Percentiles rank a stretch among this genome's conserved stretches.
These are phyloP conservation scores for Rutstroemia sp. DNA, from an alignment of 2,329 filamentous ascomycete species.

Conservation along the genomic window DNA sequence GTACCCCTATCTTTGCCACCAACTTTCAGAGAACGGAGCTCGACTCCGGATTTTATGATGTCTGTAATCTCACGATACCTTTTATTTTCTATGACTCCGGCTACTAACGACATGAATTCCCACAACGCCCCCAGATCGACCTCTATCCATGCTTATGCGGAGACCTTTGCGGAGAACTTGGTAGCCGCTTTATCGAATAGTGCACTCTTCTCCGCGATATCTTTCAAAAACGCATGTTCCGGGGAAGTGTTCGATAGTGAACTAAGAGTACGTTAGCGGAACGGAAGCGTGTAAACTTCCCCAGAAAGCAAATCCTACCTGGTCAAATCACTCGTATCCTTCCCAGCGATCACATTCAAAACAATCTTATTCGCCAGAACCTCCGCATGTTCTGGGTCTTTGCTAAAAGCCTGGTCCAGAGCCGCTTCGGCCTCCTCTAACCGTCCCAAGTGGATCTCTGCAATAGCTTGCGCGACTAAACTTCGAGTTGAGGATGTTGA, in stretches of 20 bases:
- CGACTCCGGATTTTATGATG: too few species aligned
- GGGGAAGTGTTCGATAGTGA: slow-evolving; percentile 51
- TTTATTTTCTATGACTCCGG: background rate
- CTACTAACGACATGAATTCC: background rate
- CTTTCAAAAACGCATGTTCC: slow-evolving; percentile 62
- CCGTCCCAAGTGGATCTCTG: slow-evolving; percentile 84
- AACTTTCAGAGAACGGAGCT: too few species aligned
- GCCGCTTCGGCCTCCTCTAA: slow-evolving; percentile 84
- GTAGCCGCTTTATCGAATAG: slow-evolving; percentile 78
- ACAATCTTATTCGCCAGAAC: slow-evolving; percentile 80
- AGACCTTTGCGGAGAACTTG: slow-evolving; percentile 81
- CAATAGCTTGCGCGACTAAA: slow-evolving; percentile 81
- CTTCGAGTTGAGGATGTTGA: slow-evolving; percentile 69
- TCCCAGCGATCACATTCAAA: slow-evolving; percentile 68
- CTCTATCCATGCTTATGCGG: slow-evolving; percentile 15
- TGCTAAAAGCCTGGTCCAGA: slow-evolving; percentile 69
- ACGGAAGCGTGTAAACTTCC: slow-evolving; percentile 2
- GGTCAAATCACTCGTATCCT: slow-evolving; percentile 55
- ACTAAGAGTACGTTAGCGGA: slow-evolving; percentile 30
- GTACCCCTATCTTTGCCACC: too few species aligned
- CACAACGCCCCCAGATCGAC: background rate
- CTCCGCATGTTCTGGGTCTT: slow-evolving; percentile 63
- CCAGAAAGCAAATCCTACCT: slow-evolving; percentile 43
- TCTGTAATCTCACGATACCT: too few species aligned
- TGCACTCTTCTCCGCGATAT: slow-evolving; percentile 78